phyloP scores from a whole-genome alignment of 2,329 filamentous ascomycete genomes.

The Rhynchosporium agropyri region DNA sequence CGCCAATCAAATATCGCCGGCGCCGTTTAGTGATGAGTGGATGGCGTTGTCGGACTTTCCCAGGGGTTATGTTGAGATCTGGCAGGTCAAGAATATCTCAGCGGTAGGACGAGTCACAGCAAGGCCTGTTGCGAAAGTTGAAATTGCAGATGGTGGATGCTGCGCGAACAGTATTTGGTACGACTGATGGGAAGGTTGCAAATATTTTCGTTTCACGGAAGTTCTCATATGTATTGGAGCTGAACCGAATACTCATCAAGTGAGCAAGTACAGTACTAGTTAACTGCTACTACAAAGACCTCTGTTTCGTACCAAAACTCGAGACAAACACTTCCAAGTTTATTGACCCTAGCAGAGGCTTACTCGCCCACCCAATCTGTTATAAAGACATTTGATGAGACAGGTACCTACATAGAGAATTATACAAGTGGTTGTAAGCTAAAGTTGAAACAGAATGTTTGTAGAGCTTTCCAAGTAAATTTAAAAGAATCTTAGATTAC shows the following conservation, averaged over 20 bases:
- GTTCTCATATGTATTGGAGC: too few species aligned
- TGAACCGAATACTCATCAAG: background rate
- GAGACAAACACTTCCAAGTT: too few species aligned
- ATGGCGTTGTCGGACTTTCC: constrained; percentile 16
- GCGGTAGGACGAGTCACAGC: background rate
- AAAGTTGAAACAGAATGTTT: too few species aligned
- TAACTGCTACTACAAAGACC: too few species aligned
- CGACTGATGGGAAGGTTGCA: constrained; percentile 7
- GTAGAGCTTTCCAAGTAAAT: too few species aligned
- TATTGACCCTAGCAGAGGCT: too few species aligned
- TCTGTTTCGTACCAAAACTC: too few species aligned
- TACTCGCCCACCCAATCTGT: too few species aligned
- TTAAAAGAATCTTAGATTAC: too few species aligned
- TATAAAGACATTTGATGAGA: too few species aligned
- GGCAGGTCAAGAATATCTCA: constrained; percentile 4
- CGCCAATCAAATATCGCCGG: constrained; percentile 14
- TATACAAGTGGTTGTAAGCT: too few species aligned
- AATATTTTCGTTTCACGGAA: background rate
- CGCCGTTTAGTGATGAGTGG: constrained; percentile 13
- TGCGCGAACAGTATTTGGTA: constrained; percentile 24
- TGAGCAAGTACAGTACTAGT: background rate
- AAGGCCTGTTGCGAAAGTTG: constrained; percentile 16
- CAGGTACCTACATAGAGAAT: too few species aligned
- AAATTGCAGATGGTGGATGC: constrained; percentile 23
- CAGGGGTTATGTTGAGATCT: constrained; percentile 17